Conservation (phyloP, 345 rosid species). For the Trapa incisa region DNA sequence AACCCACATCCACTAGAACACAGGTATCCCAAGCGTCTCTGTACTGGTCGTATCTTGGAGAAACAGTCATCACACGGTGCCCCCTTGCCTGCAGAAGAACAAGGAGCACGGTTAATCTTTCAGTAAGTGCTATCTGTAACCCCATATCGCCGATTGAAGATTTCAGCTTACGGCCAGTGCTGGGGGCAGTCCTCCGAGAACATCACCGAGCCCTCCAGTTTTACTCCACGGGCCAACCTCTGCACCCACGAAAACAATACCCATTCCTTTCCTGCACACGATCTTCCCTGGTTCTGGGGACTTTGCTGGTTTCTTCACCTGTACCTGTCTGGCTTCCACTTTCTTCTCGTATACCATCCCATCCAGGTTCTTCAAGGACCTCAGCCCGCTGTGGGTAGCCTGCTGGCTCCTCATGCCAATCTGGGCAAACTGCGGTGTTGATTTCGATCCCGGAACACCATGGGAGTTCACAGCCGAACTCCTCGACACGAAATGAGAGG, state of each 20-base stretch:
- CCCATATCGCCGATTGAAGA: not conserved
- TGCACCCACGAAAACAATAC: conserved; percentile 42
- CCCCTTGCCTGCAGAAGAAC: conserved; percentile 53
- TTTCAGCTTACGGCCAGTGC: conserved; percentile 53
- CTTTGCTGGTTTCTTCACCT: not conserved
- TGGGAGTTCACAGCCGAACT: conserved; percentile 17
- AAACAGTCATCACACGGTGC: conserved; percentile 72
- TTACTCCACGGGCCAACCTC: conserved; percentile 90
- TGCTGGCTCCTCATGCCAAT: conserved; percentile 26
- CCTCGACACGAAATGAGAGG: conserved; percentile 35
- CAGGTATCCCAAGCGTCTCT: conserved; percentile 85
- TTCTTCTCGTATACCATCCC: conserved; percentile 28
- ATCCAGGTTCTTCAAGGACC: conserved; percentile 40
- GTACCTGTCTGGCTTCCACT: conserved; percentile 4
- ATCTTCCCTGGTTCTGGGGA: conserved; percentile 18
- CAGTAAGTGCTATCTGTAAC: too few relatives aligned
- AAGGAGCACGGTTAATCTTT: not conserved
- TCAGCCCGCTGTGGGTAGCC: conserved; percentile 32
- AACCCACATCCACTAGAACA: conserved; percentile 34
- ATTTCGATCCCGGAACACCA: conserved; percentile 13
- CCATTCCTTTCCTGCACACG: conserved; percentile 40
- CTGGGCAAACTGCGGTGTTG: conserved; percentile 18
- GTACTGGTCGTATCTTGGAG: conserved; percentile 86
- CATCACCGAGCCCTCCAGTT: conserved; percentile 95
- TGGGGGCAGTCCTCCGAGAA: conserved; percentile 77